Evolutionary conservation across 768 basidiomycete species (phyloP).

Genomic region (Porphyrellus cyaneotinctus): DNA sequence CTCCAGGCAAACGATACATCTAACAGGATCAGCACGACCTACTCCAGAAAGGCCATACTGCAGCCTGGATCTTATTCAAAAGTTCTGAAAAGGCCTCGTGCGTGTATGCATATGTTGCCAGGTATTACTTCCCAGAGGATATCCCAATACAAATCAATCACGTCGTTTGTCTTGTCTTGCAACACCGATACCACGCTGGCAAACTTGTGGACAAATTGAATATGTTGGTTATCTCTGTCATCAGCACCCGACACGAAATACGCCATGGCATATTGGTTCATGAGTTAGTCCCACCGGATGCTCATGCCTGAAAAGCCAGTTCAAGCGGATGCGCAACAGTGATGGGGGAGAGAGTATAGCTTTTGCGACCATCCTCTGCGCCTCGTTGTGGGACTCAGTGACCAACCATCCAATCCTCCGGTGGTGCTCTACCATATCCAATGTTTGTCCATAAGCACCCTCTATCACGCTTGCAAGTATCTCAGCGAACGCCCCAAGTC

Average conservation of each 20-base stretch:
- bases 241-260: conserved; percentile 73
- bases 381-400: conserved; percentile 90
- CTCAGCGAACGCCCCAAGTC: no score
- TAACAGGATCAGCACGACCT: conserved; percentile 24
- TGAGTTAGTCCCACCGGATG: conserved; percentile 95
- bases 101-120: conserved; percentile 82
- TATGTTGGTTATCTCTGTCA: conserved; percentile 79
- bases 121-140: conserved; percentile 76
- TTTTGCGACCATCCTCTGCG: conserved; percentile 87
- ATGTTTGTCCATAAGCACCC: conserved; percentile 92
- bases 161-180: conserved; percentile 94
- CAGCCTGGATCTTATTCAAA: conserved; percentile 76
- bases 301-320: conserved; percentile 67
- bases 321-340: not conserved
- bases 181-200: conserved; percentile 88
- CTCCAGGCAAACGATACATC: conserved; percentile 89
- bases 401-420: conserved; percentile 92
- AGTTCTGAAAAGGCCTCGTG: conserved; percentile 77
- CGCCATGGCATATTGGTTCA: conserved; percentile 86
- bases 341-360: conserved; percentile 45
- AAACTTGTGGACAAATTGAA: conserved; percentile 93
- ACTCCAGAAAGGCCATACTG: conserved; percentile 47
- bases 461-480: no score
- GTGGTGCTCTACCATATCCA: conserved; percentile 87
- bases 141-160: conserved; percentile 88